phyloP scores from a whole-genome alignment of 257 asterid species.

The Gentiana dahurica region DNA sequence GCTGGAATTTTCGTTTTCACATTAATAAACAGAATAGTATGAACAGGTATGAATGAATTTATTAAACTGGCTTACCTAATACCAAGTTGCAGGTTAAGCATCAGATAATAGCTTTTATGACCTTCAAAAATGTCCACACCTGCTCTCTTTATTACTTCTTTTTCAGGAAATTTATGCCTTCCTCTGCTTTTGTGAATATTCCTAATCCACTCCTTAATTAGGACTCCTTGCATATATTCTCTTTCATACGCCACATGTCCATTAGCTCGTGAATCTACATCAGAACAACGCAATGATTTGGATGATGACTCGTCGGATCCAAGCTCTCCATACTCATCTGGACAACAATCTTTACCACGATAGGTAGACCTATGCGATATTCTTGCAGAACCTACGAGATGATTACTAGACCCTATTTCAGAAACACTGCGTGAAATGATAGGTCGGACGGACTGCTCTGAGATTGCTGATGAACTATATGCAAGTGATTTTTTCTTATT shows the following conservation, averaged over 20 bases:
- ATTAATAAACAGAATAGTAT: no score
- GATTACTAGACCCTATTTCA: conserved; percentile 34
- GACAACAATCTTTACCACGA: conserved; percentile 24
- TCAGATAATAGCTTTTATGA: conserved; percentile 65
- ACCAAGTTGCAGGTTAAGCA: conserved; percentile 94
- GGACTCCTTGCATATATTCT: conserved; percentile 97
- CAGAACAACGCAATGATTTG: conserved; percentile 27
- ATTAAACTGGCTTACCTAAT: conserved; percentile 51
- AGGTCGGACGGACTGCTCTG: conserved; percentile 36
- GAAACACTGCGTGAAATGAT: conserved; percentile 49
- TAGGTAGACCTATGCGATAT: conserved; percentile 29
- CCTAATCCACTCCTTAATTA: conserved; percentile 62
- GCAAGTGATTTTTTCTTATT: conserved; percentile 33
- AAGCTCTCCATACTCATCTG: conserved; percentile 28
- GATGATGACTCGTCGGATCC: conserved; percentile 32
- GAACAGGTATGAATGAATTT: no score
- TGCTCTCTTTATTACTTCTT: conserved; percentile 42
- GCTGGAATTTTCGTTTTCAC: no score
- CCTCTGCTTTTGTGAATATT: conserved; percentile 37
- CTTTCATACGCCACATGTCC: conserved; percentile 62
- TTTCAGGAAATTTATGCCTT: conserved; percentile 39
- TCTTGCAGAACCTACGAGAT: conserved; percentile 37
- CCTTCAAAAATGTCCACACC: conserved; percentile 47
- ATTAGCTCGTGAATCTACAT: conserved; percentile 38
- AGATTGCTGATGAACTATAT: conserved; percentile 24